phyloP scores from a whole-genome alignment of 2,329 filamentous ascomycete species.

The Aciculosporium take region DNA sequence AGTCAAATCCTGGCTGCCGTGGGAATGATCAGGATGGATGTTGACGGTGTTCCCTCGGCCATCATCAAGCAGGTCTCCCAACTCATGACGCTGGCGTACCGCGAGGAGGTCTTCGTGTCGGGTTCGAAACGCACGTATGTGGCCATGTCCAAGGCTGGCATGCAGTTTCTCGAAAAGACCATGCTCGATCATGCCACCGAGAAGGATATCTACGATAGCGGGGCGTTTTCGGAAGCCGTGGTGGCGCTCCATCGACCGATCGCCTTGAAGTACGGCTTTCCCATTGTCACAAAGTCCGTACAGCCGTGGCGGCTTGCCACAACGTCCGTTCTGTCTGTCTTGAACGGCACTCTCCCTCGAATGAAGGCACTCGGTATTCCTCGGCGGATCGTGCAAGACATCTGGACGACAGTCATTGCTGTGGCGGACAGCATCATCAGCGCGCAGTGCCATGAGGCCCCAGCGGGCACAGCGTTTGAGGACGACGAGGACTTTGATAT shows the following conservation, averaged over 20 bases:
- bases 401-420: constrained; percentile 57
- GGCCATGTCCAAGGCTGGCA: constrained; percentile 72
- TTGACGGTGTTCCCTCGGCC: constrained; percentile 49
- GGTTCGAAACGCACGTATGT: constrained; percentile 61
- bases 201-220: constrained; percentile 53
- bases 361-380: constrained; percentile 35
- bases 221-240: constrained; percentile 51
- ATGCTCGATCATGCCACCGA: constrained; percentile 45
- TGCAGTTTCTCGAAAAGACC: constrained; percentile 52
- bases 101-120: constrained; percentile 19
- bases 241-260: constrained; percentile 57
- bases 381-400: constrained; percentile 32
- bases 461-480: constrained; percentile 33
- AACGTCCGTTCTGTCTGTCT: constrained; percentile 50
- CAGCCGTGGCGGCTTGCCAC: constrained; percentile 74
- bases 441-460: constrained; percentile 41
- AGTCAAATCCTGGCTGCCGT: constrained; percentile 53
- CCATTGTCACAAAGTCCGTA: constrained; percentile 52
- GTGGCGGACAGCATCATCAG: constrained; percentile 56
- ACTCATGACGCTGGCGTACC: constrained; percentile 57
- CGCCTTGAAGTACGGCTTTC: constrained; percentile 65
- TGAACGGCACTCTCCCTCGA: constrained; percentile 50
- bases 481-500: constrained; percentile 76
- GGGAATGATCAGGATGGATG: constrained; percentile 51
- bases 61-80: constrained; percentile 56